phyloP scores from a whole-genome alignment of 345 rosid species.

The Raphanus raphanistrum region DNA sequence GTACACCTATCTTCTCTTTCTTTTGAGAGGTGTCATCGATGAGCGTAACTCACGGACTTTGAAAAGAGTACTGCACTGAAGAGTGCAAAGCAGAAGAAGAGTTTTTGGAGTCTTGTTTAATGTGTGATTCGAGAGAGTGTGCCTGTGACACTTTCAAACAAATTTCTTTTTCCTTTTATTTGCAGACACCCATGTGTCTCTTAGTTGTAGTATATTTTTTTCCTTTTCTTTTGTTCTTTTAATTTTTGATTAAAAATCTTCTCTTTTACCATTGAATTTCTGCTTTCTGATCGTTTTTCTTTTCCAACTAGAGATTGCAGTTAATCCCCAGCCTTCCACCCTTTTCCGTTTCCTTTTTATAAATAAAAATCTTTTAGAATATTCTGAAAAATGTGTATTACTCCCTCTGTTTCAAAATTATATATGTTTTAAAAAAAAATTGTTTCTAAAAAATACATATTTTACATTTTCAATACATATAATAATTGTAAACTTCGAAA shows the following conservation, averaged over 20 bases:
- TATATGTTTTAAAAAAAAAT: no score
- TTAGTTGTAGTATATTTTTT: not conserved
- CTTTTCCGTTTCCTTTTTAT: not conserved
- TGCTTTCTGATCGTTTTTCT: constrained; percentile 34
- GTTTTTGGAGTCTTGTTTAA: constrained; percentile 28
- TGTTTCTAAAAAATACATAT: no score
- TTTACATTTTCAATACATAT: no score
- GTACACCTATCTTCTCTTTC: not conserved
- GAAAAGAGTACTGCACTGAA: constrained; percentile 38
- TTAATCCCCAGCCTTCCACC: constrained; percentile 14
- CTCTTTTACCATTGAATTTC: not conserved
- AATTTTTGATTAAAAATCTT: no score
- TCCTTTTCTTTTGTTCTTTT: not conserved
- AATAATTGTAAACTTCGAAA: no score
- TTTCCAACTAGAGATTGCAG: constrained; percentile 40
- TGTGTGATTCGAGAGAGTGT: constrained; percentile 27
- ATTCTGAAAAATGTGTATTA: not conserved
- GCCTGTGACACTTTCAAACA: constrained; percentile 44
- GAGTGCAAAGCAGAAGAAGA: constrained; percentile 34
- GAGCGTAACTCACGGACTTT: constrained; percentile 44
- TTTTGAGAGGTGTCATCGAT: constrained; percentile 32
- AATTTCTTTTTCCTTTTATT: constrained; percentile 17
- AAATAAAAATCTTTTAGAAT: not conserved
- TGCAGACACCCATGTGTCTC: constrained; percentile 37
- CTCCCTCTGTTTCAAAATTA: no score